Base-by-base conservation (phyloP, 345 rosid genomes). In the Capsella bursapastoris region DNA sequence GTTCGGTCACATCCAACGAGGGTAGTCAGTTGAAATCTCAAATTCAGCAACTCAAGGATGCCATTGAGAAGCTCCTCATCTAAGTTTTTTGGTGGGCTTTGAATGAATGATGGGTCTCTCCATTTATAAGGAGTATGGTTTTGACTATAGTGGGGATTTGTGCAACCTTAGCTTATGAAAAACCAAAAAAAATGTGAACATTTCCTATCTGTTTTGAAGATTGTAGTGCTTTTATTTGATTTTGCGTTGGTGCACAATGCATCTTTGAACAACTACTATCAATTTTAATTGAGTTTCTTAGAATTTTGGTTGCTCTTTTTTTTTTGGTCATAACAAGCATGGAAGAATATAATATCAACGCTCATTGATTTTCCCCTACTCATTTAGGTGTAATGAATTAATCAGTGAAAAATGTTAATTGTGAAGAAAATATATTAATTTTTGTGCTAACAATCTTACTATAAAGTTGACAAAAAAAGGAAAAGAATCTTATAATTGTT, bases 71-170 rank as follows among this genome's bases (percentile, higher is more conserved):
- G 86, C 95, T 94, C 43, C 83, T 89, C 77, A 91, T 93, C 84
- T 91, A 79, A 79, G 80, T 63, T 15, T 18, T 28, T 7, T 12
- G 71, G 58, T 50, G 53, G 56, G 47, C 10, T 22, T 64, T 74
- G 97, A 84, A 89, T 91, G 97, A 93, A 90, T 91, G 97, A 93
- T 86, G 89, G 84, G 96, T 87, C 89, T 86, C 85, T 79, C 65
- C 79, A 82, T 49, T 6, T 34, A 58, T 34, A 58, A 80, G 66
- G 81, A 65, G 27, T 64, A 35, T 64, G 48, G 72, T 79, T 76
- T 80, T 74, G 75, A 68, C 65, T 14, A 81, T 79, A 86, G 83
- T 51, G 37, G 16, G 2, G 48, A 60, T 68, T 68, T 61, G 22
- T 67, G 56, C 37, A 25, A 52, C 31, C 37, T 51, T 60, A 18